Evolutionary conservation across 2,329 filamentous ascomycete species (phyloP).

Genomic region (Arthroderma sp.): DNA sequence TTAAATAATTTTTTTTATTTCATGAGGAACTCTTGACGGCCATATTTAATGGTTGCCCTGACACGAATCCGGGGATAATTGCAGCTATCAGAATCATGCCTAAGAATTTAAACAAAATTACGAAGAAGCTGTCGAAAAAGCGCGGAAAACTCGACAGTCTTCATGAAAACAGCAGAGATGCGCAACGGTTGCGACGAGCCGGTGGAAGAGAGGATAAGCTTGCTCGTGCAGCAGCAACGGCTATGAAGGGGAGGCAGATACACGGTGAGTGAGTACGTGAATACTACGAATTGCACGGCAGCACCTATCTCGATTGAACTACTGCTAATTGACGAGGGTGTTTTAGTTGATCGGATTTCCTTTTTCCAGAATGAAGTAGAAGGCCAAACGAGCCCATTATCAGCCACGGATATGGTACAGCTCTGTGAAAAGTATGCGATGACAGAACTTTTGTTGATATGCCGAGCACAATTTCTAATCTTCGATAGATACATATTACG

Average conservation of each 20-base stretch:
- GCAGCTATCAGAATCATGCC: slow-evolving; percentile 44
- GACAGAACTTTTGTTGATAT: slow-evolving; percentile 14
- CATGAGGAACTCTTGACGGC: neutral
- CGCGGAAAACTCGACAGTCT: slow-evolving; percentile 59
- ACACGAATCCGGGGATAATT: neutral
- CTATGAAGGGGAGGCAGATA: slow-evolving; percentile 60
- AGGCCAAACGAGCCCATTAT: slow-evolving; percentile 20
- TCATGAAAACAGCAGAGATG: slow-evolving; percentile 81
- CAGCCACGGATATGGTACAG: slow-evolving; percentile 27
- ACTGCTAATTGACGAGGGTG: neutral
- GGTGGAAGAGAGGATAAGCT: slow-evolving; percentile 71
- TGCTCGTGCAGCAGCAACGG: slow-evolving; percentile 53
- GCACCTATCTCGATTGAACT: neutral
- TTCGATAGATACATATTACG: slow-evolving; percentile 25
- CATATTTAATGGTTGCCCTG: no score
- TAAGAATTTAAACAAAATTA: slow-evolving; percentile 64
- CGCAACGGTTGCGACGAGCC: slow-evolving; percentile 66
- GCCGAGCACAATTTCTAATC: neutral
- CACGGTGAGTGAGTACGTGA: slow-evolving; percentile 42
- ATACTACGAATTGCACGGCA: no score
- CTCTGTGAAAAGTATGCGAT: slow-evolving; percentile 45
- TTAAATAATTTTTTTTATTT: neutral
- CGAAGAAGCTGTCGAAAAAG: slow-evolving; percentile 86
- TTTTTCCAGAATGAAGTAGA: slow-evolving; percentile 54
- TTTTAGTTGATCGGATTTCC: slow-evolving; percentile 49